These are phyloP conservation scores for Hypoxylon perforatum DNA, from an alignment of 495 filamentous ascomycete species.

Conservation along the genomic window DNA sequence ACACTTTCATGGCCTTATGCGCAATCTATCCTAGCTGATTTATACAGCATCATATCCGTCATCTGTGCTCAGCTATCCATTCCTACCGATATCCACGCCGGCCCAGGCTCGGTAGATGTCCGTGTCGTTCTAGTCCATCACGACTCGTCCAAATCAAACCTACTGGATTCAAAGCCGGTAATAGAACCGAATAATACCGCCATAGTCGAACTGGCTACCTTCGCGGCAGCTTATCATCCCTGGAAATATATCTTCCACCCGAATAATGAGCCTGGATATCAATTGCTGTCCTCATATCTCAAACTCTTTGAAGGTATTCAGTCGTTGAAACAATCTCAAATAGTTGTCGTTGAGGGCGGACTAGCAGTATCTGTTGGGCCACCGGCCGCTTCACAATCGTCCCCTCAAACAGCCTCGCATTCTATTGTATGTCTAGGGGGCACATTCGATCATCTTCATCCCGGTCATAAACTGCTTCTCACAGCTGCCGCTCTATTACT, in stretches of 20 bases:
- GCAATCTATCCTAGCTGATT: slow-evolving; percentile 75
- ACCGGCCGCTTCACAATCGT: slow-evolving; percentile 5
- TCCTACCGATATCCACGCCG: slow-evolving; percentile 68
- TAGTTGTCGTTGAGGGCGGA: slow-evolving; percentile 60
- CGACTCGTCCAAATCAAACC: slow-evolving; percentile 52
- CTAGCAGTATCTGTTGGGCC: slow-evolving; percentile 50
- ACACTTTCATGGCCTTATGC: slow-evolving; percentile 67
- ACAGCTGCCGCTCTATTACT: slow-evolving; percentile 83
- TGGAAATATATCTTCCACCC: slow-evolving; percentile 80
- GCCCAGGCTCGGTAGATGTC: slow-evolving; percentile 78
- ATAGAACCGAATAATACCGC: slow-evolving; percentile 59
- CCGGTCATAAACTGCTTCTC: slow-evolving; percentile 93
- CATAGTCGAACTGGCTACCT: slow-evolving; percentile 71
- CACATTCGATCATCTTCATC: slow-evolving; percentile 96
- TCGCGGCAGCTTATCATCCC: slow-evolving; percentile 70
- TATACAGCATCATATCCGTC: slow-evolving; percentile 81
- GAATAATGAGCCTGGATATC: slow-evolving; percentile 66
- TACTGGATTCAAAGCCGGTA: slow-evolving; percentile 40
- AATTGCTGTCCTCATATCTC: slow-evolving; percentile 55
- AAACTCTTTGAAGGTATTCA: slow-evolving; percentile 58
- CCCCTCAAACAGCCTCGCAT: slow-evolving; percentile 44
- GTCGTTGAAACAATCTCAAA: slow-evolving; percentile 54
- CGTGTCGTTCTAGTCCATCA: slow-evolving; percentile 78
- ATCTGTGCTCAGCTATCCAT: slow-evolving; percentile 69
- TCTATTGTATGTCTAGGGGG: slow-evolving; percentile 81